Evolutionary conservation across 495 filamentous ascomycete species (phyloP), one percentile per base, ranked within the genome.

Genomic region (Podospora pseudoanserina): DNA sequence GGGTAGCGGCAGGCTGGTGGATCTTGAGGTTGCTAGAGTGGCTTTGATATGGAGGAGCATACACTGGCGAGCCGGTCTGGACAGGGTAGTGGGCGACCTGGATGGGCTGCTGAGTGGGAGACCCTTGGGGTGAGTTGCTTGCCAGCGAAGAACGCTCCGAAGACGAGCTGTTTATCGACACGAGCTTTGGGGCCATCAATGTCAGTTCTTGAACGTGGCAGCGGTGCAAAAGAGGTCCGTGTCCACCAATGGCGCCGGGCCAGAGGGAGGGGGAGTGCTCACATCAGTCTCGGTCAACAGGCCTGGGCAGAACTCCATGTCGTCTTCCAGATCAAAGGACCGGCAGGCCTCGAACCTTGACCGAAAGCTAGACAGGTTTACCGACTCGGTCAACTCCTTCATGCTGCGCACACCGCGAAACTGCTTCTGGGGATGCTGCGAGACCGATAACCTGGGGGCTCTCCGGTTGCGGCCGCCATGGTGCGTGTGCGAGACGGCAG

Each of bases 261-360:
- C 19, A 60, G 26, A 15, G 44, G 15, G 39, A 15, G 28, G 54
- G 64, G 60, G 70, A 54, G 49, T 71, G 91, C 93, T 86, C 88
- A 97, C 94, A 87, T 99, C 95, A 80, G 89, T 93, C 78, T 98
- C 94, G 27, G 94, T 97, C 83, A 97, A 84, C 71, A 99, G 86
- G 72, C 89, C 88, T 3, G 95, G 95, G 77, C 95, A 97, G 80
- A 99, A 99, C 77, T 97, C 90, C 81, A 97, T 83, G 78, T 99
- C 95, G 76, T 99, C 95, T 72, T 97, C 94, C 72, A 99, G 83
- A 72, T 99, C 95, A 76, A 99, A 99, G 26, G 94, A 97, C 65
- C 93, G 89, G 58, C 90, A 92, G 71, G 93, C 91, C 78, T 98
- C 94, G 76, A 96, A 96, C 75, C 91, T 87, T 55, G 87, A 86